Evolutionary conservation across 768 basidiomycete genomes (phyloP).

Genomic region (Panaeolus cyanescens): DNA sequence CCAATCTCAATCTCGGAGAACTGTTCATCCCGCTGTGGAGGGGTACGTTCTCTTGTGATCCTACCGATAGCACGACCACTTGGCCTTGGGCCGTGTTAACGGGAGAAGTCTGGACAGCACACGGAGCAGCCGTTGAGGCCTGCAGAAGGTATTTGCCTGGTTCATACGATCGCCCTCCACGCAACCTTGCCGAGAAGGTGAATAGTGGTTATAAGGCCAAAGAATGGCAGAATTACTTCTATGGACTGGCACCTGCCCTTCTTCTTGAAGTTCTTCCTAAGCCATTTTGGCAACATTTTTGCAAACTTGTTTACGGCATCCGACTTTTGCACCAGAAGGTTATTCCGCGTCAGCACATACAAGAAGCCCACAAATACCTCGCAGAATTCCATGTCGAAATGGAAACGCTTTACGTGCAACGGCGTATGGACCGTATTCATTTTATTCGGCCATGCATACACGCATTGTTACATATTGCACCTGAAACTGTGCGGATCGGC

Average conservation of each 20-base stretch:
- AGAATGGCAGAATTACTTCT: slow-evolving; percentile 27
- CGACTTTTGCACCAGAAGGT: neutral
- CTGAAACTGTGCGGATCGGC: slow-evolving; percentile 24
- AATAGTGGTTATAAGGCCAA: no score
- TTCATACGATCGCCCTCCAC: slow-evolving; percentile 42
- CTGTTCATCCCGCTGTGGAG: slow-evolving; percentile 35
- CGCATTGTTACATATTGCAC: slow-evolving; percentile 21
- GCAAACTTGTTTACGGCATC: no score
- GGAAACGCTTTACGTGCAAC: neutral
- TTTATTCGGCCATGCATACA: slow-evolving; percentile 27
- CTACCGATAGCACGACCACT: slow-evolving; percentile 10
- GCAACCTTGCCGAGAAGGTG: slow-evolving; percentile 41
- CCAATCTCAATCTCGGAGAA: slow-evolving; percentile 38
- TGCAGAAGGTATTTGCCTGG: slow-evolving; percentile 35
- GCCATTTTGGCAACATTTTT: neutral
- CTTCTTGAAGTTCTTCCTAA: slow-evolving; percentile 10
- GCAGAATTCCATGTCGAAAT: neutral
- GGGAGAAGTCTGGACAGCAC: no score
- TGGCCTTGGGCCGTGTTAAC: slow-evolving; percentile 34
- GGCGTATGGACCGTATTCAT: neutral
- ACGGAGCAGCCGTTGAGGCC: slow-evolving; percentile 31
- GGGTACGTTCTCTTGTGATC: slow-evolving; percentile 18
- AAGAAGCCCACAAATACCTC: neutral
- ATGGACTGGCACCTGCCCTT: slow-evolving; percentile 26
- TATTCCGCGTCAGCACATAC: neutral